phyloP scores from a whole-genome alignment of 1,284 basidiomycete species.

The Apiotrichum montevideense region DNA sequence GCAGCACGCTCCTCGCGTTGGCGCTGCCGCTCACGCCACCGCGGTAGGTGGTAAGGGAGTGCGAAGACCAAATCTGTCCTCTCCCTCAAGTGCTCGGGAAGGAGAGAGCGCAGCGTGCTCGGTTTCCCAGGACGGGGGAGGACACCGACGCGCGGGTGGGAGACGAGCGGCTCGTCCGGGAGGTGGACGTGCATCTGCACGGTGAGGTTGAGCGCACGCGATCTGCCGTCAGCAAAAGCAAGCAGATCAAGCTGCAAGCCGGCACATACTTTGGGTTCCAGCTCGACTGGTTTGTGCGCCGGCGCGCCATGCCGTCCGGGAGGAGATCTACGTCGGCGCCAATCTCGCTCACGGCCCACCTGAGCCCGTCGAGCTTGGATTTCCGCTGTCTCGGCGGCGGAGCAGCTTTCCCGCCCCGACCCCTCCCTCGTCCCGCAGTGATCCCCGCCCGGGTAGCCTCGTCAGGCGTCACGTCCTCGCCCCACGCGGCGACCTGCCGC shows the following conservation, averaged over 20 bases:
- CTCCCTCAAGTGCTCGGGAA: slow-evolving; percentile 11
- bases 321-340: slow-evolving; percentile 63
- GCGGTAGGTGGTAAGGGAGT: slow-evolving; percentile 26
- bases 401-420: slow-evolving; percentile 31
- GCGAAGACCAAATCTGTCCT: slow-evolving; percentile 12
- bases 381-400: slow-evolving; percentile 26
- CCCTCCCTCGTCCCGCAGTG: slow-evolving; percentile 32
- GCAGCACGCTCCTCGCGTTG: slow-evolving; percentile 4
- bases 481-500: slow-evolving; percentile 63
- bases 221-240: slow-evolving; percentile 8
- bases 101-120: slow-evolving; percentile 20
- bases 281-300: slow-evolving; percentile 66
- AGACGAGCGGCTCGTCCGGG: slow-evolving; percentile 1
- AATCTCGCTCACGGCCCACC: slow-evolving; percentile 60
- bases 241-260: not conserved
- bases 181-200: slow-evolving; percentile 54
- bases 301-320: slow-evolving; percentile 72
- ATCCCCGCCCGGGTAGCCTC: slow-evolving; percentile 7
- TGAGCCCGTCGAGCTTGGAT: slow-evolving; percentile 58
- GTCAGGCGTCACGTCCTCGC: slow-evolving; percentile 56
- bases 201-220: slow-evolving; percentile 59
- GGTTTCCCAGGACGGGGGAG: slow-evolving; percentile 8
- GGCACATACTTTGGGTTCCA: slow-evolving; percentile 69
- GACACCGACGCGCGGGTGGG: slow-evolving; percentile 26
- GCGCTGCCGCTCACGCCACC: slow-evolving; percentile 9